Conservation (phyloP, 176 grass and related monocot species). For the Tillandsia fasciculata region DNA sequence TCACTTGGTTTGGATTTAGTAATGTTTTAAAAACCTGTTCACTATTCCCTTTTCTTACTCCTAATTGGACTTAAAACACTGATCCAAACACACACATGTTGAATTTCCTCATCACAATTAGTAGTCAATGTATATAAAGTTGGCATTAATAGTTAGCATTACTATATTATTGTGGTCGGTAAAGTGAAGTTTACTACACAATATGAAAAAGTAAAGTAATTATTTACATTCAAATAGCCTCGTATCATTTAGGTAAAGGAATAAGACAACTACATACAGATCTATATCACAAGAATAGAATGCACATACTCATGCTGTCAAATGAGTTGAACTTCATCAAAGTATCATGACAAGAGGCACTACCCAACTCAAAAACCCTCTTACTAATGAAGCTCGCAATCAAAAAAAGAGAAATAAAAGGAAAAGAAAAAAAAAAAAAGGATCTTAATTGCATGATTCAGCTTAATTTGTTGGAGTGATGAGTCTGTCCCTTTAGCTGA, state of each 20-base stretch:
- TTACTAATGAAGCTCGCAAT: background rate
- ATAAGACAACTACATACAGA: background rate
- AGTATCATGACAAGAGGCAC: no score
- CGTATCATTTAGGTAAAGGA: background rate
- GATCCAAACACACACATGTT: no score
- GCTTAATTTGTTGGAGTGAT: background rate
- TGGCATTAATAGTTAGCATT: no score
- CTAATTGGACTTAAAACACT: no score
- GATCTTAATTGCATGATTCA: background rate
- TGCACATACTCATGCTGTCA: background rate
- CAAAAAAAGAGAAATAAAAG: background rate
- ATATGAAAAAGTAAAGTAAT: background rate
- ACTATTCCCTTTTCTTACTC: no score
- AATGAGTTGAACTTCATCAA: background rate
- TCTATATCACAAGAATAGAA: background rate
- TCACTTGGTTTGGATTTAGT: no score
- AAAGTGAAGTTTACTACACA: no score
- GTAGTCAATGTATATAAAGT: no score
- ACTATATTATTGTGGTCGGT: no score
- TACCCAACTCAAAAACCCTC: no score
- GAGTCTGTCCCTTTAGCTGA: slow-evolving; percentile 29
- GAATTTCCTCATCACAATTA: no score
- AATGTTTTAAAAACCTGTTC: no score
- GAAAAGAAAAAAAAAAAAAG: background rate
- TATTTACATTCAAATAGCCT: background rate